Conservation (phyloP, 352 stramenopile genomes). For the Globisporangium mamillatum region DNA sequence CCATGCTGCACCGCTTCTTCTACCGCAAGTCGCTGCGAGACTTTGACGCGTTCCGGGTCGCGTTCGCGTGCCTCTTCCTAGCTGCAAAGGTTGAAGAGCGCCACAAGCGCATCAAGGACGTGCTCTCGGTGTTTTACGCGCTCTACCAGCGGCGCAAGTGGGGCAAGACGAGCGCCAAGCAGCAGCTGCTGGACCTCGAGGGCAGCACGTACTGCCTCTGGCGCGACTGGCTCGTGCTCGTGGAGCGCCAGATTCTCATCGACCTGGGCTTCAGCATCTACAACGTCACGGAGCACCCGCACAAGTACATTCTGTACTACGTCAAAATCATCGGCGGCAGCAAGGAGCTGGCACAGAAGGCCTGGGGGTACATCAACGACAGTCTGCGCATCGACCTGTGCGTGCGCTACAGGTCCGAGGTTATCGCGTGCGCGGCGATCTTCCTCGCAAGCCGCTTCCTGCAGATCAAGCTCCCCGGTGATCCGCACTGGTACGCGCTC, state of each 20-base stretch:
- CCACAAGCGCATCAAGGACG: conserved; percentile 73
- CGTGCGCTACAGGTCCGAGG: conserved; percentile 72
- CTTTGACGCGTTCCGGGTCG: conserved; percentile 89
- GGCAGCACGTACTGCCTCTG: conserved; percentile 61
- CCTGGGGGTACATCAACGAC: conserved; percentile 92
- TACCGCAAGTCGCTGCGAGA: conserved; percentile 79
- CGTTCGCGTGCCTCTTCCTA: conserved; percentile 87
- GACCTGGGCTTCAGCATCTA: conserved; percentile 93
- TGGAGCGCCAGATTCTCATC: conserved; percentile 90
- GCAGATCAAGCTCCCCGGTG: conserved; percentile 47
- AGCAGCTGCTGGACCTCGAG: conserved; percentile 71
- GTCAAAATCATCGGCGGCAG: conserved; percentile 83
- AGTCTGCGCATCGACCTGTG: conserved; percentile 83
- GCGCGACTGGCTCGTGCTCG: conserved; percentile 83
- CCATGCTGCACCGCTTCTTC: conserved; percentile 90
- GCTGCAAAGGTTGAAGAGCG: conserved; percentile 90
- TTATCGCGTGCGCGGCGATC: conserved; percentile 89
- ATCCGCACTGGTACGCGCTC: conserved; percentile 60
- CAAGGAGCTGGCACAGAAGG: conserved; percentile 69
- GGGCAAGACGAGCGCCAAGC: conserved; percentile 34
- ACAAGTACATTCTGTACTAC: conserved; percentile 94
- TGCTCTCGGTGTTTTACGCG: conserved; percentile 87
- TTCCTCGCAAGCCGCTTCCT: conserved; percentile 78
- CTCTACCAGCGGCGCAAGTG: conserved; percentile 77
- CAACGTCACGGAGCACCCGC: conserved; percentile 89